Evolutionary conservation across 2,329 filamentous ascomycete genomes (phyloP).

Genomic region (Trichoderma sp.): DNA sequence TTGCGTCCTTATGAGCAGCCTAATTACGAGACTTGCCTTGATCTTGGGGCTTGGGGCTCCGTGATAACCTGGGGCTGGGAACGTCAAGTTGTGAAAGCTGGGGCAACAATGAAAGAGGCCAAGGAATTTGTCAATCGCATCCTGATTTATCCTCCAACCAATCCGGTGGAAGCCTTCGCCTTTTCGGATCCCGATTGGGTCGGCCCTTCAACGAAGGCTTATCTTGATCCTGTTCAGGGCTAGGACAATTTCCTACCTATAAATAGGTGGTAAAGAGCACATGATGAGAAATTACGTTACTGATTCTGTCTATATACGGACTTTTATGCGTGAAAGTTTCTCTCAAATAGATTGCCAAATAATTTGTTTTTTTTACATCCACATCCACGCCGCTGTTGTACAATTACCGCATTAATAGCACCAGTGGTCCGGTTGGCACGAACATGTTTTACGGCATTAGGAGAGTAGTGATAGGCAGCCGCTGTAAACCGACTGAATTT

Average conservation of each 20-base stretch:
- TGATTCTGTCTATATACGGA: neutral
- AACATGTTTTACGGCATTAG: neutral
- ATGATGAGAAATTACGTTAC: neutral
- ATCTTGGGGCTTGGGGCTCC: neutral
- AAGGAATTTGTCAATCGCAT: neutral
- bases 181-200: neutral
- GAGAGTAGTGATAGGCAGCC: neutral
- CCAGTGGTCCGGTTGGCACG: neutral
- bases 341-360: neutral
- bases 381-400: neutral
- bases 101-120: neutral
- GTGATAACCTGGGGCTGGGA: neutral
- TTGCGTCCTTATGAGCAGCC: neutral
- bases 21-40: neutral
- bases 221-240: neutral
- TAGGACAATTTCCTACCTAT: neutral
- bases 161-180: neutral
- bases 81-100: neutral
- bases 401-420: neutral
- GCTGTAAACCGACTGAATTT: neutral
- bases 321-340: neutral
- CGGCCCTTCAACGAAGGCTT: neutral
- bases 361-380: neutral
- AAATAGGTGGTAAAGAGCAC: neutral
- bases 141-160: neutral